Evolutionary conservation across 768 basidiomycete species (phyloP), one percentile per base, ranked within the genome.

Genomic region (Hemileccinum impolitum): DNA sequence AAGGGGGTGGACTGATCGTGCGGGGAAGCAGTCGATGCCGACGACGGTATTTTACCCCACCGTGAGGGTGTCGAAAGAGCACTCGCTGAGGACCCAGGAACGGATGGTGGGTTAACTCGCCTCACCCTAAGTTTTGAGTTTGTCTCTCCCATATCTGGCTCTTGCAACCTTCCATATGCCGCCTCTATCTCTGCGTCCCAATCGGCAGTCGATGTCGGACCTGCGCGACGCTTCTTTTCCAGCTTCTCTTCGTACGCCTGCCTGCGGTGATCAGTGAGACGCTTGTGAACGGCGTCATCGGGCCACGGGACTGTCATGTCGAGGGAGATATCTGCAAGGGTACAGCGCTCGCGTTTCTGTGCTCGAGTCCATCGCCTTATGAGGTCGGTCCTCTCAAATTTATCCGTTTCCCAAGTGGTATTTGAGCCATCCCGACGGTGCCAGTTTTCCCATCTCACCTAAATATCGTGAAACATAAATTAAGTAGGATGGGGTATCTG

Each of bases 391-490:
- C 48, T 50, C 6, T 65, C 58, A 18, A 63, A 52, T 13, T 17
- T 52, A 23, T 60, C 58, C 19, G 61, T 64, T 34, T 74, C 61
- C 81, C 81, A 84, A 7, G 81, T 82, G 2, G 75, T 76, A 52
- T 76, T 78, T 7, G 81, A 77, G 0, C 75, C 78, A 54, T 83
- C 76, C 2, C 48, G 36, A 21, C 81, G 76, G 18, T 60, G 59
- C 81, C 81, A 84, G 34, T 68, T 64, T 17, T 62, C 69, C 81
- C 81, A 83, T 51, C 70, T 65, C 4, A 79, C 75, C 79, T 83
- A 50, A 40, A 18, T 25, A 26, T 45, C n/a, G 25, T 42, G 30
- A 25, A 41, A 38, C 23, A 38, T n/a, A 39, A 26, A 21, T 42
- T 51, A 14, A 51, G 39, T 19, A n/a, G 17, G 15, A 21, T 8